A percentile compares a stretch with the other conserved stretches of the same genome.
These are phyloP conservation scores for Didymella sp. DNA, from an alignment of 2,329 filamentous ascomycete species.

Conservation along the genomic window DNA sequence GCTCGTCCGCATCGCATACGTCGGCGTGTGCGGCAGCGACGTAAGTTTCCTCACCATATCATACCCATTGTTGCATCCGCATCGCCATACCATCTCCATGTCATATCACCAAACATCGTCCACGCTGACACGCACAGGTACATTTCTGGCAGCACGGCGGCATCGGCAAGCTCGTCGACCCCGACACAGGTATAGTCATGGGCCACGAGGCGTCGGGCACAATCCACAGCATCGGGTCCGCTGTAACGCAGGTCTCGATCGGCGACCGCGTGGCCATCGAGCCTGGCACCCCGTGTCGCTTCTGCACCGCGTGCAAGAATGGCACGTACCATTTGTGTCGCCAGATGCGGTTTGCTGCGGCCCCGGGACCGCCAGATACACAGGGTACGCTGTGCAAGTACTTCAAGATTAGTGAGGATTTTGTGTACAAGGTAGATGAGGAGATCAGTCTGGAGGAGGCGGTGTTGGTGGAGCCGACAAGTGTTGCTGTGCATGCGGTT, in stretches of 20 bases:
- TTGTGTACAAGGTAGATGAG: constrained; percentile 91
- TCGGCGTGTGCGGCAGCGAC: constrained; percentile 55
- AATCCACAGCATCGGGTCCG: constrained; percentile 77
- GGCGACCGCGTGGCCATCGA: constrained; percentile 93
- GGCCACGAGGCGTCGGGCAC: constrained; percentile 91
- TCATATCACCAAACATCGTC: no score
- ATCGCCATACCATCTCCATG: no score
- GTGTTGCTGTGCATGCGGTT: constrained; percentile 84
- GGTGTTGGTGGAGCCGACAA: constrained; percentile 85
- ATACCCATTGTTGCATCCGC: no score
- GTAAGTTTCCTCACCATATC: constrained; percentile 26
- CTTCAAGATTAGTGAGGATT: constrained; percentile 85
- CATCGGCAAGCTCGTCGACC: constrained; percentile 84
- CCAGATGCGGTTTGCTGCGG: constrained; percentile 82
- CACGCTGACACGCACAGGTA: constrained; percentile 54
- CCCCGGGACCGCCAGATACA: constrained; percentile 73
- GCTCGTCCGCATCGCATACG: constrained; percentile 54
- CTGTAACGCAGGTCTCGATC: constrained; percentile 74
- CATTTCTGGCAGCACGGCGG: constrained; percentile 96
- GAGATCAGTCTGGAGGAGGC: constrained; percentile 85
- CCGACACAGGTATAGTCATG: constrained; percentile 81
- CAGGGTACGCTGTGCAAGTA: constrained; percentile 81
- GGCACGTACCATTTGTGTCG: constrained; percentile 94
- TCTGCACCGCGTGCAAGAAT: constrained; percentile 85
- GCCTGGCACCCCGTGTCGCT: constrained; percentile 87